Evolutionary conservation across 495 filamentous ascomycete species (phyloP), one percentile per base, ranked within the genome.

Genomic region (Neurospora sp.): DNA sequence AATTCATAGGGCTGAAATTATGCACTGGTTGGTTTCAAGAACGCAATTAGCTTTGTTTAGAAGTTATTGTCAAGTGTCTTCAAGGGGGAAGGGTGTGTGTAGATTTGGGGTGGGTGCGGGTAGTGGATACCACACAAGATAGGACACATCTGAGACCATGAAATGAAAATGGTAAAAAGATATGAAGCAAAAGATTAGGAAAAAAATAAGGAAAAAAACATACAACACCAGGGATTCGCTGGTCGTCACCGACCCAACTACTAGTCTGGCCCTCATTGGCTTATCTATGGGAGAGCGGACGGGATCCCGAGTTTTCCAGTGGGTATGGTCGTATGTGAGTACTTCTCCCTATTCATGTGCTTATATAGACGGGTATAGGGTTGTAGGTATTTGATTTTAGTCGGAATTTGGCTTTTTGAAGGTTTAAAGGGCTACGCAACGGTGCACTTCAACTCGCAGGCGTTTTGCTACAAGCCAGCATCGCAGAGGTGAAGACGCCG

Each of bases 251-350:
- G 77, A 83, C 82, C 82, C 81, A 80, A 82, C 79, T 85, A 83
- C 83, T 84, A 76, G 74, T 81, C 78, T 72, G 73, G 79, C 75
- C 22, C 71, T 72, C 71, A 72, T 16, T 44, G 41, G 79, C 76
- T 82, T 82, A 78, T 81, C 80, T 81, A 83, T 78, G 83, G 82
- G 79, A 82, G 83, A 85, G 82, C 84, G 83, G 83, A 86, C 84
- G 83, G 84, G 83, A 83, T 82, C 80, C 83, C 83, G 82, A 81
- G 75, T 81, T 80, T 71, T 84, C 83, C 48, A 59, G 48, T 59
- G 48, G 48, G 48, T 59, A 59, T 59, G 48, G 48, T 59, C 20
- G 48, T 59, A 59, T 59, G 48, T 59, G 48, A 1, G 31, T 35
- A 35, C 4, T 35, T 5, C 3, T 4, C 31, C 4, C 31, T 35